Evolutionary conservation across 805 yeast genomes (phyloP), one percentile per base, ranked within the genome.

Genomic region (Kuraishia hungarica): DNA sequence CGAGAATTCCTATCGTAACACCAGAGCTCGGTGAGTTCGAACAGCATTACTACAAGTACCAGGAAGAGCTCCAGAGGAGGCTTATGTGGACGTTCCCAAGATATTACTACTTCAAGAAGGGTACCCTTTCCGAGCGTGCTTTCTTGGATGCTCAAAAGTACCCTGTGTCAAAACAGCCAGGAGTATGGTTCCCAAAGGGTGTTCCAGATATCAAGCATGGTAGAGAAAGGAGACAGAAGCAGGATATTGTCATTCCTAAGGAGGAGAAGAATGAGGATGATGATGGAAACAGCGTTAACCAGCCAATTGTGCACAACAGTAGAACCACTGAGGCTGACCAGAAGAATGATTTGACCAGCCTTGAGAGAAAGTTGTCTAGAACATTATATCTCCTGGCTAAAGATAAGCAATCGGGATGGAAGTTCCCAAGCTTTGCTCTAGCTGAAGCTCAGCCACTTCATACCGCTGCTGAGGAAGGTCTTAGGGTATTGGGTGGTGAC

Each of bases 11-110:
- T 28, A 77, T 94, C 43, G 82, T 94, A 51, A 89, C 97, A 2
- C 86, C 88, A 11, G 93, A 88, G 57, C 72, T 84, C 54, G 76
- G 86, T 10, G 80, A 76, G 55, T 86, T 93, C 62, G 97, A 90
- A 62, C 65, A 74, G 57, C 83, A 83, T 53, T 94, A 86, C 70
- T 89, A 87, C 67, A 75, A 82, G 54, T 94, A 94, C 68, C 96
- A 92, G 70, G 81, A 83, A 53, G 96, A 89, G 68, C 77, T 94
- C 55, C 92, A 91, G 76, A 84, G 84, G 65, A 80, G 98, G 63
- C 77, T 94, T 61, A 91, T 92, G 96, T 91, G 97, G 97, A 91
- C 98, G 0, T 94, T 94, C 70, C 98, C 99, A 4, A 84, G 86
- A 62, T 90, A 90, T 81, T 92, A 83, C 67, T 94, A 92, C 73